Conservation (phyloP, 129 eudicot species). For the Tanacetum coccineum region DNA sequence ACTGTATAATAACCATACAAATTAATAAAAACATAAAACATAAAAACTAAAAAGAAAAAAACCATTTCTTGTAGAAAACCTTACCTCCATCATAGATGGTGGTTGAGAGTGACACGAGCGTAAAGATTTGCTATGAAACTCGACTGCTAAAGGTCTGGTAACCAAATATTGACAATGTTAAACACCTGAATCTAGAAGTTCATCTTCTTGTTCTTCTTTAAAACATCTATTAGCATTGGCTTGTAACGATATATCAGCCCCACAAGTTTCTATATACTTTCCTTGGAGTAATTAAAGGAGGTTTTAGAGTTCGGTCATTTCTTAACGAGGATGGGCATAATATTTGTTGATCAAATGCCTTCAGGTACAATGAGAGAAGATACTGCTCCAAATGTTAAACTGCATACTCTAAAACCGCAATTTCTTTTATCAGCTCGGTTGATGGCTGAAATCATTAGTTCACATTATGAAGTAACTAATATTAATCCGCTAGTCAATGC, state of each 20-base stretch:
- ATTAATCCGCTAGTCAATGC: background rate
- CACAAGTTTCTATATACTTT: too few relatives aligned
- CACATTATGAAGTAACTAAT: too few relatives aligned
- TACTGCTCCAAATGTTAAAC: constrained; percentile 80
- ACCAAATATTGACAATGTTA: constrained; percentile 77
- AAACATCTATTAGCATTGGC: constrained; percentile 9
- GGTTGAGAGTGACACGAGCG: constrained; percentile 89
- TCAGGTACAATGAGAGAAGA: constrained; percentile 76
- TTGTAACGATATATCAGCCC: constrained; percentile 42
- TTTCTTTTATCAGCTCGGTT: constrained; percentile 65
- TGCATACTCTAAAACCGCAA: constrained; percentile 66
- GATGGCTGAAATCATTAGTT: constrained; percentile 63
- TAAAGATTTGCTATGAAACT: constrained; percentile 49
- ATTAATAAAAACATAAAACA: constrained; percentile 1
- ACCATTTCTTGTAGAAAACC: background rate
- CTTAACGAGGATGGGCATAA: constrained; percentile 51
- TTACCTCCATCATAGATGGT: constrained; percentile 85
- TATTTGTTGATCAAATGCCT: constrained; percentile 64
- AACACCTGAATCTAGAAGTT: constrained; percentile 44
- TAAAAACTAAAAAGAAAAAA: background rate
- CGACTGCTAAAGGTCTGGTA: constrained; percentile 37
- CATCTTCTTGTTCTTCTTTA: constrained; percentile 21
- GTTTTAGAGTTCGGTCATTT: constrained; percentile 35
- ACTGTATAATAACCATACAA: constrained; percentile 38
- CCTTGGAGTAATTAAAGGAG: constrained; percentile 53